Conservation (phyloP, 2,329 filamentous ascomycete genomes). For the Tolypocladium guangdongense region DNA sequence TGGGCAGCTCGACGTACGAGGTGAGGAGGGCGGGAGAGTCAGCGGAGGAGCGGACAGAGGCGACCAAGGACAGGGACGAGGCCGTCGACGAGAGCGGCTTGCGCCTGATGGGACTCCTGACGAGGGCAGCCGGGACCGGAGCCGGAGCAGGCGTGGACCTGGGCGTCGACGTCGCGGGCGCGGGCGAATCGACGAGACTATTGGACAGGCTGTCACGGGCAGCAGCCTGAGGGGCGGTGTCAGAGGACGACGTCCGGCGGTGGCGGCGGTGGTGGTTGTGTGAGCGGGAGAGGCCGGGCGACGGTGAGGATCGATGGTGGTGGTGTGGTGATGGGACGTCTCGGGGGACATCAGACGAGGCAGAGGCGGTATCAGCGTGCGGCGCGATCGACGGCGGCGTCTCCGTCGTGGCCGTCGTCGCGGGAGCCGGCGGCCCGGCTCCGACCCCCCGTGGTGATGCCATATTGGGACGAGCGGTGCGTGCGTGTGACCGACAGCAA, state of each 20-base stretch:
- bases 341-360: constrained; percentile 22
- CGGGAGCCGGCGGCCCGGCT: not conserved
- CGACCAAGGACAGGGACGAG: constrained; percentile 31
- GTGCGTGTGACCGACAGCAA: constrained; percentile 6
- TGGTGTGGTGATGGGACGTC: constrained; percentile 1
- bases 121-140: constrained; percentile 6
- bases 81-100: constrained; percentile 50
- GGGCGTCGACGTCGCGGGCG: constrained; percentile 5
- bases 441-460: constrained; percentile 6
- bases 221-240: not conserved
- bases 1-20: constrained; percentile 28
- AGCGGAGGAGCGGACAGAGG: constrained; percentile 22
- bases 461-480: constrained; percentile 10
- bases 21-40: constrained; percentile 8
- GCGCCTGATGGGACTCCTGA: constrained; percentile 36
- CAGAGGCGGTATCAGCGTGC: constrained; percentile 26
- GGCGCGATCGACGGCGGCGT: constrained; percentile 4
- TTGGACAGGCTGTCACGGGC: not conserved
- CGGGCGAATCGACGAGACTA: not conserved
- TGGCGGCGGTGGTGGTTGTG: constrained; percentile 6
- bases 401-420: not conserved
- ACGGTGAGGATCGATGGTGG: constrained; percentile 10
- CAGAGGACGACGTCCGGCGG: not conserved
- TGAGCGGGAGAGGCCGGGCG: constrained; percentile 11
- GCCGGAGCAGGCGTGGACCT: constrained; percentile 5